Base-by-base conservation (phyloP, 2,329 filamentous ascomycete species). In the Penicillium sp. region DNA sequence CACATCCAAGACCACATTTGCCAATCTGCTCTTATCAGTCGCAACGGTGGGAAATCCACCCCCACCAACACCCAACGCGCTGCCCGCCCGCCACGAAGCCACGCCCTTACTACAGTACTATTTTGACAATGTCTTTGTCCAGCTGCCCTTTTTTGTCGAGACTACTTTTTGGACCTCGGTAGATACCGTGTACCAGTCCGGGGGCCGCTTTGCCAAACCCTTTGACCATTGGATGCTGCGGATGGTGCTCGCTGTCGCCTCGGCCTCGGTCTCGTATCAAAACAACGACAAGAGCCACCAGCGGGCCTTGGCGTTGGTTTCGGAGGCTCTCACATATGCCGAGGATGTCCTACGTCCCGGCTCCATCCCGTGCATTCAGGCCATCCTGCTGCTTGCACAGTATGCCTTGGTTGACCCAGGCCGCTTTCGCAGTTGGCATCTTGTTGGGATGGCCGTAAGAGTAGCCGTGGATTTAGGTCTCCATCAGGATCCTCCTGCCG, bases 371-470 rank as follows among this genome's bases (percentile, higher is more conserved):
- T 91, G 93, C 58, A 89, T 97, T 13, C 90, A 95, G 65, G 89
- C 89, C 0, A 76, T 97, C 18, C 70, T 96, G 2, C 75, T 97
- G 2, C 79, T 97, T 42, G 89, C 89, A 0, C 83, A 95, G 58
- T 97, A 95, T 66, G 85, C 91, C 3, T 86, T 93, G 74, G 76
- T 95, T 40, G 90, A 97, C 59, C 90, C 91, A 2, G 81, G 84
- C 34, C 89, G 94, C 63, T 96, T 95, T 61, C 89, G 95, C 61
- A 89, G 86, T 59, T 97, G 93, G 90, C 90, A 93, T 54, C 71
- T 96, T 51, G 87, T 96, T 46, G 93, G 91, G 6, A 90, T 93
- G 64, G 90, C 91, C 6, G 87, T 87, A 32, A 82, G 91, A 47
- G 87, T 89, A 5, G 83, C 91, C 62, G 80, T 96, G 18, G 93